Base-by-base conservation (phyloP, 2,329 filamentous ascomycete genomes). In the Trichoderma breve region DNA sequence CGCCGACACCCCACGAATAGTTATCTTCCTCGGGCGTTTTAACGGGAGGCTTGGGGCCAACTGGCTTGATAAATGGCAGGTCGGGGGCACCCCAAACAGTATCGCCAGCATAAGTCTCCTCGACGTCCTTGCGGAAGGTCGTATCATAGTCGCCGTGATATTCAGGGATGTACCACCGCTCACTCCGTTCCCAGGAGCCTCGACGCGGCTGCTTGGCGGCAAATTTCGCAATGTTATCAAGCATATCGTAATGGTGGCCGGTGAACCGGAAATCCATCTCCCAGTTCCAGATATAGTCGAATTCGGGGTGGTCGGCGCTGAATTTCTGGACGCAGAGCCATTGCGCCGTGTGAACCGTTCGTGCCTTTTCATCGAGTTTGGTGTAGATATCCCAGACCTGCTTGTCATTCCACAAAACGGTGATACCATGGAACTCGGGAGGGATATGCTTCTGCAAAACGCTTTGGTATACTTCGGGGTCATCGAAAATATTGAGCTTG, bases 221-320 rank as follows among this genome's bases (percentile, higher is more conserved):
- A 82, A 93, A 93, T 1, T 85, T 81, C 26, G 83, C 81, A 8
- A 94, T 81, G 73, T 90, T 90, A 75, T 91, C 87, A 57, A 94
- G 87, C 74, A 95, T 88, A 76, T 95, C 91, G 80, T 95, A 95
- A 82, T 94, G 91, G 74, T 96, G 92, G 9, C 93, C 93, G 0
- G 90, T 93, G 77, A 92, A 92, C 62, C 93, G 87, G 36, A 91
- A 90, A 78, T 96, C 93, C 82, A 94, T 92, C 79, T 96, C 93
- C 93, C 92, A 95, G 79, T 95, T 95, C 92, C 93, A 96, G 75
- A 94, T 86, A 76, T 88, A 94, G 75, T 95, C 92, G 74, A 93
- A 96, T 76, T 95, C 90, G 0, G 92, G 92, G 76, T 94, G 91
- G 64, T 92, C 91, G 76, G 92, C 87, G 72, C 89, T 89, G 78